Percentiles rank a stretch among this genome's conserved stretches.
Conservation (phyloP, 2,329 filamentous ascomycete genomes). For the Ophiostoma triangulosporum region DNA sequence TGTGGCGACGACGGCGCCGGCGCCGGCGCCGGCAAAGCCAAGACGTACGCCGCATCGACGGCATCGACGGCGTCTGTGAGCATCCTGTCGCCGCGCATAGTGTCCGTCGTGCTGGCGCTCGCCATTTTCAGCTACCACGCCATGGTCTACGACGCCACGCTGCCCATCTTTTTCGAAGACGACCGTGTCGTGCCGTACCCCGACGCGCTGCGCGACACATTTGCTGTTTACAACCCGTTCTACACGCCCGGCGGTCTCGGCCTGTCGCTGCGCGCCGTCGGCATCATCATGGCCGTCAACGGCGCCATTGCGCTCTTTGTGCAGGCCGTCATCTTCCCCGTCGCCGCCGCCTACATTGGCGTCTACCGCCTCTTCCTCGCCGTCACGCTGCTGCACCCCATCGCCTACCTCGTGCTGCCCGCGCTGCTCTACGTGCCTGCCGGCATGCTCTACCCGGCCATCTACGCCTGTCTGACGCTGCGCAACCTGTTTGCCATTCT, state of each 20-base stretch:
- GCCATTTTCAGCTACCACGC: conserved; percentile 90
- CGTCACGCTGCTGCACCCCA: conserved; percentile 45
- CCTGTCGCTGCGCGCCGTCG: conserved; percentile 47
- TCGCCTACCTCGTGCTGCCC: conserved; percentile 48
- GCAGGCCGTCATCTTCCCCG: conserved; percentile 55
- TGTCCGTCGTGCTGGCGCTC: conserved; percentile 66
- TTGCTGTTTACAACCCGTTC: conserved; percentile 30
- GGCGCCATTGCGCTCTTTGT: conserved; percentile 58
- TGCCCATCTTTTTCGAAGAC: conserved; percentile 89
- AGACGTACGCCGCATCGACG: conserved; percentile 2
- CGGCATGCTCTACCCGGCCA: conserved; percentile 36
- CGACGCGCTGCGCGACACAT: background rate
- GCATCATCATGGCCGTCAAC: conserved; percentile 39
- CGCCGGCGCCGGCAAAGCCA: conserved; percentile 19
- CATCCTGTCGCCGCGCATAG: conserved; percentile 47
- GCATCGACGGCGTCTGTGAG: conserved; percentile 17
- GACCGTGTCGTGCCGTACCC: conserved; percentile 32
- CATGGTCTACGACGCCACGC: conserved; percentile 85
- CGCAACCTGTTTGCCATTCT: conserved; percentile 49
- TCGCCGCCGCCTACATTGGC: conserved; percentile 43
- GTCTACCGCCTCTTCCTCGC: conserved; percentile 46
- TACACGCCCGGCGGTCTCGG: conserved; percentile 50
- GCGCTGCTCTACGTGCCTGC: conserved; percentile 41
- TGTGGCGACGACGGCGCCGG: no score
- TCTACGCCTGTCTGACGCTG: conserved; percentile 43